Conservation (phyloP, 2,329 filamentous ascomycete species). For the Paracoccidioides lutzii region DNA sequence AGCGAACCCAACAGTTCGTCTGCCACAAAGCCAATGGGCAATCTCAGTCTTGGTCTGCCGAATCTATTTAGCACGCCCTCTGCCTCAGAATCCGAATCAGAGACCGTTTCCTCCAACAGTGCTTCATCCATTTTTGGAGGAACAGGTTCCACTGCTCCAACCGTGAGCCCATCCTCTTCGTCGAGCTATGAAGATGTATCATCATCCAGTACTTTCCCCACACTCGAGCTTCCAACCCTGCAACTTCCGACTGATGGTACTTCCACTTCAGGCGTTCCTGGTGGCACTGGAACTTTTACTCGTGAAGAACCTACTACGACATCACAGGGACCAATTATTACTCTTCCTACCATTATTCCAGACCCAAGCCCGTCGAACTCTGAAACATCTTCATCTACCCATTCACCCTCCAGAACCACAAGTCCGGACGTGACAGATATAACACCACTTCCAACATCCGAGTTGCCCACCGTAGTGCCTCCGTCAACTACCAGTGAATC, state of each 20-base stretch:
- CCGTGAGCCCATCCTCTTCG: not conserved
- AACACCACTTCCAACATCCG: not conserved
- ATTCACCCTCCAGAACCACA: not conserved
- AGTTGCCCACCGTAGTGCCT: not conserved
- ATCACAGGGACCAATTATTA: conserved; percentile 3
- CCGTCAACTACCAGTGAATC: too few species aligned
- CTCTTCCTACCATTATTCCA: conserved; percentile 6
- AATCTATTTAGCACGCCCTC: not conserved
- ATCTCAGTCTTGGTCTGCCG: not conserved
- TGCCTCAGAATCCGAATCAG: not conserved
- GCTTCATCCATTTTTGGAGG: not conserved
- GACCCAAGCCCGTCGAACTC: conserved; percentile 1
- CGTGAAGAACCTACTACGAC: conserved; percentile 2
- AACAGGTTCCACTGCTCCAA: not conserved
- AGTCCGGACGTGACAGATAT: not conserved
- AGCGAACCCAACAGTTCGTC: not conserved
- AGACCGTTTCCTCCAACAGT: not conserved
- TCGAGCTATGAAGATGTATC: too few species aligned
- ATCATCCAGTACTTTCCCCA: not conserved
- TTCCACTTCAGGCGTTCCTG: not conserved
- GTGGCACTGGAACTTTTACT: not conserved
- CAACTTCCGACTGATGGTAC: not conserved
- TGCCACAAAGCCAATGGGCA: not conserved
- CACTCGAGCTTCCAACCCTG: not conserved
- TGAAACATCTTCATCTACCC: conserved; percentile 11